Conservation (phyloP, 805 yeast genomes). For the Wickerhamomyces silvicola region DNA sequence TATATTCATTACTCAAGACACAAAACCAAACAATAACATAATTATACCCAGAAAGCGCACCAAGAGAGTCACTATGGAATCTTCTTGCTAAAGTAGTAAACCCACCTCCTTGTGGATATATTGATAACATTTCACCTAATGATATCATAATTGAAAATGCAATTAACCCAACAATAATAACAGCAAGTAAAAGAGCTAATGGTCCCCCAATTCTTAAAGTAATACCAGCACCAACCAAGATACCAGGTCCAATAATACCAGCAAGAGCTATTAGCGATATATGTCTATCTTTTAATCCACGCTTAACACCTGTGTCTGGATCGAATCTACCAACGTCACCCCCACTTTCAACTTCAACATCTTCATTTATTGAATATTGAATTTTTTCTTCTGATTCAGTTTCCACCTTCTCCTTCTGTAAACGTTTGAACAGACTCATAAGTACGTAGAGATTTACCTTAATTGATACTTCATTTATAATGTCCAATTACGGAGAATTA, state of each 20-base stretch:
- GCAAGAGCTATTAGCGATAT: slow-evolving; percentile 46
- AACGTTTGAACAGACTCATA: too few relatives aligned
- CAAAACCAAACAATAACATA: slow-evolving; percentile 56
- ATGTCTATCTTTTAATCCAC: slow-evolving; percentile 46
- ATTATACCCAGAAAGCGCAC: slow-evolving; percentile 49
- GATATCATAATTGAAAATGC: slow-evolving; percentile 51
- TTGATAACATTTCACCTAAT: slow-evolving; percentile 51
- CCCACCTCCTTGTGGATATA: slow-evolving; percentile 41
- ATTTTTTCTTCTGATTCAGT: slow-evolving; percentile 1
- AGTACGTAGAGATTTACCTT: too few relatives aligned
- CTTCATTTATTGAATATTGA: slow-evolving; percentile 2
- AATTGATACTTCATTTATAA: too few relatives aligned
- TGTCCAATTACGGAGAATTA: too few relatives aligned
- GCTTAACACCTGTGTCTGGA: slow-evolving; percentile 29
- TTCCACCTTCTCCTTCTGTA: too few relatives aligned
- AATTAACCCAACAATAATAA: slow-evolving; percentile 45
- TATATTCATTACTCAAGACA: slow-evolving; percentile 50
- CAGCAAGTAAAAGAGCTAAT: slow-evolving; percentile 39
- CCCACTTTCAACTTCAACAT: slow-evolving; percentile 6
- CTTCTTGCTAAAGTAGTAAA: slow-evolving; percentile 48
- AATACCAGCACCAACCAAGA: slow-evolving; percentile 46
- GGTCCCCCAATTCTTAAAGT: slow-evolving; percentile 49
- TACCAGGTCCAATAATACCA: slow-evolving; percentile 60
- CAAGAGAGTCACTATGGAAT: slow-evolving; percentile 46
- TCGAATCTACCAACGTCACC: slow-evolving; percentile 11